Evolutionary conservation across 257 asterid genomes (phyloP), one percentile per base, ranked within the genome.

Genomic region (Fraxinus quadrangulata): DNA sequence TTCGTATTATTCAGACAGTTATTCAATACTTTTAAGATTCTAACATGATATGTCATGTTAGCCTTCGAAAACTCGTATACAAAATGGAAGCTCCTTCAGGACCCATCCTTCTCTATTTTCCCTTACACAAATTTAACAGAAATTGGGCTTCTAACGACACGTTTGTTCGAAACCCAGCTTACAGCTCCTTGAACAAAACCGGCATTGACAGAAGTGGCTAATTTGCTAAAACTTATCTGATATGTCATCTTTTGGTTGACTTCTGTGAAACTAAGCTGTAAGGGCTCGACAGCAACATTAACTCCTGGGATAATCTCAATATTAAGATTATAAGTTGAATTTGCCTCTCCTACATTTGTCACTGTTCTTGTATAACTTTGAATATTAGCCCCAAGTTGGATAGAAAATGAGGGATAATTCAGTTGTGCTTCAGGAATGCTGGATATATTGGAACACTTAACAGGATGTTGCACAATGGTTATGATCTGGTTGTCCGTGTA

Each of bases 301-400:
- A 82, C 78, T 9, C 86, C 79, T 0, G 6, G 54, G 28, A 23
- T 36, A 36, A 73, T 26, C 12, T 42, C 77, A 65, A 77, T 23
- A 4, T 0, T 45, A 0, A 76, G 67, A 7, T 19, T 11, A 42
- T 82, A 88, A 7, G 42, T 42, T 0, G 90, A 80, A 23, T 75
- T 77, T 21, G 79, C 87, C 73, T 81, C 88, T 0, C 92, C 92
- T 0, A 88, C 92, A 59, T 88, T 86, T 11, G 85, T 86, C 72
- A 86, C 84, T 0, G 81, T 85, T 84, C 92, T 77, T 14, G 88
- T 68, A 71, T 79, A 84, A 33, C 78, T 67, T 39, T 72, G 26
- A 16, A 26, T 8, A 28, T 10, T 49, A 0, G 70, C 17, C 24
- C 81, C 79, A 14, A 83, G 82, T 28, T 78, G 54, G 6, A 85